Conservation (phyloP, 2,329 filamentous ascomycete species). For the Cercospora sp. region DNA sequence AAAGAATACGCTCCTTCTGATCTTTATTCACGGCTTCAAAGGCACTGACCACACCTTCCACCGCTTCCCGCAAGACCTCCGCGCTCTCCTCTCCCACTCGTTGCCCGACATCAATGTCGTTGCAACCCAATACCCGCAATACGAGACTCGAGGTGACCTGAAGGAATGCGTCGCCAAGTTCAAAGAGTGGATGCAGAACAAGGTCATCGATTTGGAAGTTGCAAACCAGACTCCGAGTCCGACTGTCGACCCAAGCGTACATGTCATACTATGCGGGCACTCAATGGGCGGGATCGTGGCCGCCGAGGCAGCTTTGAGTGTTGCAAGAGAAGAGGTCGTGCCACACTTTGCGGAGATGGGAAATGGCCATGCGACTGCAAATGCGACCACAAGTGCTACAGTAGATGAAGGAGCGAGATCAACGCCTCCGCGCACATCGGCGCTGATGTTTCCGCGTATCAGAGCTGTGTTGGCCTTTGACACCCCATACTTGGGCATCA, state of each 20-base stretch:
- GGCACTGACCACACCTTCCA: slow-evolving; percentile 78
- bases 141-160: slow-evolving; percentile 78
- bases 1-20: slow-evolving; percentile 76
- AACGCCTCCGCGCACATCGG: slow-evolving; percentile 23
- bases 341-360: slow-evolving; percentile 30
- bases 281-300: slow-evolving; percentile 92
- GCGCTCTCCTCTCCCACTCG: slow-evolving; percentile 61
- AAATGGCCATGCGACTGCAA: slow-evolving; percentile 2
- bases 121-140: slow-evolving; percentile 73
- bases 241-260: slow-evolving; percentile 81
- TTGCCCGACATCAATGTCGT: slow-evolving; percentile 69
- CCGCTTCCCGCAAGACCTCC: slow-evolving; percentile 71
- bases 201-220: slow-evolving; percentile 93
- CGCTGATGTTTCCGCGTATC: slow-evolving; percentile 89
- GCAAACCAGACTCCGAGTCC: slow-evolving; percentile 75
- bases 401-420: slow-evolving; percentile 15
- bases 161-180: slow-evolving; percentile 70
- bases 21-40: slow-evolving; percentile 90
- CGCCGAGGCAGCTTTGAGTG: slow-evolving; percentile 77
- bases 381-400: slow-evolving; percentile 2
- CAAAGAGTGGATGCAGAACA: slow-evolving; percentile 81
- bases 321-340: slow-evolving; percentile 64
- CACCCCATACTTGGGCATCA: slow-evolving; percentile 84
- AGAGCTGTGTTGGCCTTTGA: slow-evolving; percentile 62
- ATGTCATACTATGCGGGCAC: slow-evolving; percentile 79